Percentiles rank a stretch among this genome's conserved stretches.
phyloP scores from a whole-genome alignment of 2,329 filamentous ascomycete species.

The Simplicillium aogashimaense region DNA sequence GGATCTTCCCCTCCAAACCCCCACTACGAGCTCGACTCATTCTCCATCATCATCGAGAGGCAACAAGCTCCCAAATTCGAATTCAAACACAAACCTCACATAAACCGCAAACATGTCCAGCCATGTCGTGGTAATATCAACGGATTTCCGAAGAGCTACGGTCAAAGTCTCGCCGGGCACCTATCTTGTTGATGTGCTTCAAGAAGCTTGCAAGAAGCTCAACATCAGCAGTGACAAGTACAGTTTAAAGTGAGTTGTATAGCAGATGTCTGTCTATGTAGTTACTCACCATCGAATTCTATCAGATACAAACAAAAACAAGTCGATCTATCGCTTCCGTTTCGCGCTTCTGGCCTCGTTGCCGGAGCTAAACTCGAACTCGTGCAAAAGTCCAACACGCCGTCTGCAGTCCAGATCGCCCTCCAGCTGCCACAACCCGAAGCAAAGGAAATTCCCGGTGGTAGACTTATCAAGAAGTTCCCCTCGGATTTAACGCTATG shows the following conservation, averaged over 20 bases:
- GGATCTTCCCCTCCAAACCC: no score
- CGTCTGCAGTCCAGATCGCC: conserved; percentile 79
- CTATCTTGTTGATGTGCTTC: conserved; percentile 73
- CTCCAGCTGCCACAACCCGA: conserved; percentile 72
- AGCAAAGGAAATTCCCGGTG: conserved; percentile 48
- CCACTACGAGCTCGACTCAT: no score
- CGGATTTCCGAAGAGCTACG: conserved; percentile 63
- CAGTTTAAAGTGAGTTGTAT: conserved; percentile 59
- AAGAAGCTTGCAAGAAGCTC: conserved; percentile 80
- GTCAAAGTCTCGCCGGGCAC: conserved; percentile 78
- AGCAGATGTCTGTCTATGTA: neutral
- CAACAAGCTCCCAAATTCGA: no score
- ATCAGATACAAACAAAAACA: conserved; percentile 70
- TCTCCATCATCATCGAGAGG: no score
- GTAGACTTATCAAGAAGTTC: conserved; percentile 73
- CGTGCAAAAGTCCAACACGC: conserved; percentile 75
- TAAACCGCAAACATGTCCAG: conserved; percentile 55
- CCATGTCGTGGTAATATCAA: conserved; percentile 80
- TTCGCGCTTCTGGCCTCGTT: conserved; percentile 71
- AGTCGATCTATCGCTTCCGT: conserved; percentile 75
- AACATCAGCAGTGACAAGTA: conserved; percentile 63
- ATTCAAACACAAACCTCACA: no score
- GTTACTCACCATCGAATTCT: conserved; percentile 2
- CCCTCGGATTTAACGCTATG: conserved; percentile 82
- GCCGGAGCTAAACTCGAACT: conserved; percentile 89